These are phyloP conservation scores for Olyra latifolia DNA, from an alignment of 176 grass and related monocot species.

Conservation along the genomic window DNA sequence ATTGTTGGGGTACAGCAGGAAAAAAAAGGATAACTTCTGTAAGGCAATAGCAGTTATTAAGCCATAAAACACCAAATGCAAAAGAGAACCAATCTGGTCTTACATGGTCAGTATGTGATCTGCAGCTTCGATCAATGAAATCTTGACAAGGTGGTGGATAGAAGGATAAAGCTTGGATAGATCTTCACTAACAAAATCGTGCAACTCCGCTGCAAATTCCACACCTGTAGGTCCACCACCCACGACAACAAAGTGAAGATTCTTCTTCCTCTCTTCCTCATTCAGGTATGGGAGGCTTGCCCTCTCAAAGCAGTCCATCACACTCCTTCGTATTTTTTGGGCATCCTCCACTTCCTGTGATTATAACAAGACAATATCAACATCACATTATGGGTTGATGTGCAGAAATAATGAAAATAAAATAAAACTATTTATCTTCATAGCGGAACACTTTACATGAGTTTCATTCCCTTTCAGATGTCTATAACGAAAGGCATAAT, in stretches of 20 bases:
- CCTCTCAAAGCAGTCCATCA: slow-evolving; percentile 91
- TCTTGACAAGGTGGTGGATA: slow-evolving; percentile 77
- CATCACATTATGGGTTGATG: neutral
- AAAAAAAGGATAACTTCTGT: neutral
- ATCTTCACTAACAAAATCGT: slow-evolving; percentile 93
- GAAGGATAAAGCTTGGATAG: slow-evolving; percentile 83
- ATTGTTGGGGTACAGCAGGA: neutral
- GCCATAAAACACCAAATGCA: slow-evolving; percentile 7
- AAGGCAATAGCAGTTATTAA: slow-evolving; percentile 21
- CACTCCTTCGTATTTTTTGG: slow-evolving; percentile 77
- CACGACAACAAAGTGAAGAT: slow-evolving; percentile 90
- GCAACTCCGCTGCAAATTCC: slow-evolving; percentile 92
- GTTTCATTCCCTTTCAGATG: neutral
- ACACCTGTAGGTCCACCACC: slow-evolving; percentile 96
- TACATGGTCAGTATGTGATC: slow-evolving; percentile 98
- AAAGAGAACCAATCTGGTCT: neutral
- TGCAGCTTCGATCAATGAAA: slow-evolving; percentile 86
- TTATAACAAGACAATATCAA: slow-evolving; percentile 23
- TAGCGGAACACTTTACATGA: neutral
- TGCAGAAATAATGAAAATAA: neutral
- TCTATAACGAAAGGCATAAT: neutral
- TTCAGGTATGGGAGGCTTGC: slow-evolving; percentile 76
- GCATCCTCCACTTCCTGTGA: slow-evolving; percentile 95
- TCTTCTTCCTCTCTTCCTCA: slow-evolving; percentile 84
- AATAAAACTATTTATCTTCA: neutral